These are phyloP conservation scores for Candida lessepsii DNA, from an alignment of 805 yeast genomes.

Conservation along the genomic window DNA sequence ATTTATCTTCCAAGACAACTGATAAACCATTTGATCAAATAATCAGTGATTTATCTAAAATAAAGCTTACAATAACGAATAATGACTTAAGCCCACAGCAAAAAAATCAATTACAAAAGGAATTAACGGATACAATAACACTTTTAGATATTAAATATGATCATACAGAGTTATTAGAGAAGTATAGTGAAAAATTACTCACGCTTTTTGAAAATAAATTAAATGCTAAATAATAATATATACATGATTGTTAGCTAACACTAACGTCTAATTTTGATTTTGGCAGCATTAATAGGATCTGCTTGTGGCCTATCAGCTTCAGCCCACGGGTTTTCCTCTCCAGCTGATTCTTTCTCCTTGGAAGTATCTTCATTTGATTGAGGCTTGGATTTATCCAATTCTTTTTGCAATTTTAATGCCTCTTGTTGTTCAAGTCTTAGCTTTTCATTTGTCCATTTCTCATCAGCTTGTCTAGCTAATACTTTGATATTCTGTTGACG, in stretches of 20 bases:
- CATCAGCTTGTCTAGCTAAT: constrained; percentile 48
- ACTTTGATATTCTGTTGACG: constrained; percentile 54
- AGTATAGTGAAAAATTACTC: constrained; percentile 38
- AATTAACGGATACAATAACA: not conserved
- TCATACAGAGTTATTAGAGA: constrained; percentile 22
- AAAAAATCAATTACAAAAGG: not conserved
- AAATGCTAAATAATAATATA: constrained; percentile 10
- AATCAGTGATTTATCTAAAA: not conserved
- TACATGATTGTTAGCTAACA: constrained; percentile 1
- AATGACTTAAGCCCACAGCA: constrained; percentile 12
- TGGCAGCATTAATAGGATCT: constrained; percentile 39
- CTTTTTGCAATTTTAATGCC: constrained; percentile 27
- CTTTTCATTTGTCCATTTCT: constrained; percentile 40
- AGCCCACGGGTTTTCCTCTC: constrained; percentile 36
- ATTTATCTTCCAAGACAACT: not conserved
- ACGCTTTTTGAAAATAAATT: constrained; percentile 28
- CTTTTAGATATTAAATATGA: constrained; percentile 11
- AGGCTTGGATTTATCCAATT: constrained; percentile 26
- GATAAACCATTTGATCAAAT: not conserved
- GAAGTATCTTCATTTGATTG: too few relatives aligned
- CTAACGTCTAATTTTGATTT: constrained; percentile 34
- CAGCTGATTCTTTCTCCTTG: too few relatives aligned
- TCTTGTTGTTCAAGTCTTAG: constrained; percentile 32
- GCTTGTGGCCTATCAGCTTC: constrained; percentile 28
- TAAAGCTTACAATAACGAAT: constrained; percentile 2